Conservation (phyloP, 176 grass and related monocot genomes). For the Tuctoria greenei region DNA sequence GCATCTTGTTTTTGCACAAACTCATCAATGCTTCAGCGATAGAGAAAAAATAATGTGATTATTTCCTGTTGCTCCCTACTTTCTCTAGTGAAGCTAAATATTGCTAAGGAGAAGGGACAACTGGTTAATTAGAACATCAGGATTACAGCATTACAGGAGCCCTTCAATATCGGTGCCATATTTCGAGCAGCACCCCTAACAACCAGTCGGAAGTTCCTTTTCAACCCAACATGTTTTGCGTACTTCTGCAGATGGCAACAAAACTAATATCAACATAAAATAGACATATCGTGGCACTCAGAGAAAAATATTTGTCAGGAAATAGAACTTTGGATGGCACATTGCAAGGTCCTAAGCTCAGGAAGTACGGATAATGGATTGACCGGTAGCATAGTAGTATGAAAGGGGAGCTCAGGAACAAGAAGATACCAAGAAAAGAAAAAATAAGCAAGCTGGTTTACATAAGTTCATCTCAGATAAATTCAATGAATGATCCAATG, state of each 20-base stretch:
- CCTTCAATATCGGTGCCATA: conserved; percentile 92
- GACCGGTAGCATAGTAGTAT: background rate
- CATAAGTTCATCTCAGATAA: background rate
- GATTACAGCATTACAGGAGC: conserved; percentile 85
- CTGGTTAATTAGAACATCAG: conserved; percentile 28
- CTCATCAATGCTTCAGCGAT: conserved; percentile 2
- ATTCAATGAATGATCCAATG: conserved; percentile 22
- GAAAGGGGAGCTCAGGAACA: background rate
- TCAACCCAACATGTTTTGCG: conserved; percentile 91
- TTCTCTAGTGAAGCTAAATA: conserved; percentile 21
- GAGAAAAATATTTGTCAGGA: conserved; percentile 1
- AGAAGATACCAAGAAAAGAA: background rate
- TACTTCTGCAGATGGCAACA: conserved; percentile 72
- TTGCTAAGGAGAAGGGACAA: conserved; percentile 6
- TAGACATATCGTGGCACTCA: background rate
- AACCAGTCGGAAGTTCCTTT: conserved; percentile 93
- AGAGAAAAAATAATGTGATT: conserved; percentile 14
- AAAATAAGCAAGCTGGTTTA: background rate
- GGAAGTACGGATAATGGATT: conserved; percentile 3
- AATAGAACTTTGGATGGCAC: background rate
- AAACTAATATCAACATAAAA: conserved; percentile 1
- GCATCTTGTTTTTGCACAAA: background rate
- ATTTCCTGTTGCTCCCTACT: background rate
- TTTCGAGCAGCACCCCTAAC: conserved; percentile 95
- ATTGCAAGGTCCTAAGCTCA: background rate